Evolutionary conservation across 208 protist species (phyloP).

Genomic region (Trypanosoma cruzi): DNA sequence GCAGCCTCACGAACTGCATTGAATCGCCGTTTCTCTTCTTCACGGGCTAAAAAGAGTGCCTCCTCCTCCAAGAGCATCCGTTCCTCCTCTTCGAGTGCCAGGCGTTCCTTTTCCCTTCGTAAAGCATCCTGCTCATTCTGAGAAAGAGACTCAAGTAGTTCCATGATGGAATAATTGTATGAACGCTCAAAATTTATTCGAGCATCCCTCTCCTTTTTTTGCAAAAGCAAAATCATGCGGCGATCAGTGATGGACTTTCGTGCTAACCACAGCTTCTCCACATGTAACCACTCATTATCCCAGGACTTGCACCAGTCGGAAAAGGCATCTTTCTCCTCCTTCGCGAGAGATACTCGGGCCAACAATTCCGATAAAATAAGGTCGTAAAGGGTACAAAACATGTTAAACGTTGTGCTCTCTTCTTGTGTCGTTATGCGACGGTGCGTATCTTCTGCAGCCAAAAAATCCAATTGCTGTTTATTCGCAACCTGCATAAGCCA

Average conservation of each 20-base stretch:
- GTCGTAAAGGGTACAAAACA: background rate
- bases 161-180: background rate
- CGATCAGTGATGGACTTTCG: conserved; percentile 18
- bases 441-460: background rate
- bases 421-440: background rate
- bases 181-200: background rate
- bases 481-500: background rate
- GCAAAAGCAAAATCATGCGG: conserved; percentile 18
- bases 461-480: background rate
- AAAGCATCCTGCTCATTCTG: conserved; percentile 8
- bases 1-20: conserved; percentile 8
- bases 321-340: background rate
- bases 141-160: background rate
- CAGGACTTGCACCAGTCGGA: background rate
- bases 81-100: conserved; percentile 18
- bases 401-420: background rate
- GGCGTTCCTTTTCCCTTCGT: conserved; percentile 3
- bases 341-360: background rate
- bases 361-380: conserved; percentile 1
- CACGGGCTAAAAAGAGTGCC: background rate
- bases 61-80: conserved; percentile 9
- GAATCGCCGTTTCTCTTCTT: background rate
- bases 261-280: conserved; percentile 10
- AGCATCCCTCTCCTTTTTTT: conserved; percentile 10
- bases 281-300: background rate